phyloP scores from a whole-genome alignment of 495 filamentous ascomycete genomes.

The Penicillium manginii region DNA sequence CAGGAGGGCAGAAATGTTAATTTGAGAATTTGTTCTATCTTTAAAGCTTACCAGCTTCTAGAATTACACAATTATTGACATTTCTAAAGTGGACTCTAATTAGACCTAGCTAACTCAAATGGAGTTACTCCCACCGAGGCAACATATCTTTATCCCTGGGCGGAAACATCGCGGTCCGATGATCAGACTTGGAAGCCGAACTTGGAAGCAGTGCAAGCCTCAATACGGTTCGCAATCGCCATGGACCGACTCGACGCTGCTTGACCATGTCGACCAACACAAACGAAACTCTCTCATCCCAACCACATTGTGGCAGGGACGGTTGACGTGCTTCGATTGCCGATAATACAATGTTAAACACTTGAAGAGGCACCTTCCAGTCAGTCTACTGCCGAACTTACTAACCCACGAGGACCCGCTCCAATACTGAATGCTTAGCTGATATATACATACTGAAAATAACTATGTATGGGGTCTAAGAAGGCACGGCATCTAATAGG shows the following conservation, averaged over 20 bases:
- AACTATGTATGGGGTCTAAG: constrained; percentile 24
- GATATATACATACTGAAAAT: constrained; percentile 25
- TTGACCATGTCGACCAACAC: constrained; percentile 21
- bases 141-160: constrained; percentile 38
- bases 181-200: constrained; percentile 36
- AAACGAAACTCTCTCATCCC: constrained; percentile 14
- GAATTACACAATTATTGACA: not conserved
- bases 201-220: constrained; percentile 36
- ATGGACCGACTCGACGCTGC: constrained; percentile 37
- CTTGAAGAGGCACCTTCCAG: not conserved
- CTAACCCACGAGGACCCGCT: constrained; percentile 30
- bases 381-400: constrained; percentile 14
- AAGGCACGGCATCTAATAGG: constrained; percentile 25
- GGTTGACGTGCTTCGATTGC: constrained; percentile 10
- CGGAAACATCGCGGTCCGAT: constrained; percentile 31
- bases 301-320: constrained; percentile 22
- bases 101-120: not conserved
- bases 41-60: not conserved
- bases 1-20: not conserved
- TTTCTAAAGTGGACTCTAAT: not conserved
- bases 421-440: constrained; percentile 21
- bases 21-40: not conserved
- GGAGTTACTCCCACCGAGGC: constrained; percentile 25
- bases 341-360: constrained; percentile 4
- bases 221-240: constrained; percentile 38